phyloP scores from a whole-genome alignment of 176 grass and related monocot genomes.

The Chloris gayana region DNA sequence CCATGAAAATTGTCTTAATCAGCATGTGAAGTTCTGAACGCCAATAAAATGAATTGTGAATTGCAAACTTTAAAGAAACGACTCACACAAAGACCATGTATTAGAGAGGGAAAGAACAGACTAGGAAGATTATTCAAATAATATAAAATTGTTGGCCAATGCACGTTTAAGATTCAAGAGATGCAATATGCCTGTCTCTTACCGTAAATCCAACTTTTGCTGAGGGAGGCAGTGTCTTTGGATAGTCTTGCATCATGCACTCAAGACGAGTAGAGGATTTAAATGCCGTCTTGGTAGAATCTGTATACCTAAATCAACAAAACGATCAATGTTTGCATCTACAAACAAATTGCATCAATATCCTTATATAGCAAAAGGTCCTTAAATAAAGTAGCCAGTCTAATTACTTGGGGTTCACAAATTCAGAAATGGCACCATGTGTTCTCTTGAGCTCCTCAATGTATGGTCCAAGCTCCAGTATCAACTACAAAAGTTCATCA shows the following conservation, averaged over 20 bases:
- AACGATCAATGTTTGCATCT: conserved; percentile 1
- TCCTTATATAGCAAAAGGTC: not conserved
- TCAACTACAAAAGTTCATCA: conserved; percentile 64
- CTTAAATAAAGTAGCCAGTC: not conserved
- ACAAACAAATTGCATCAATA: not conserved
- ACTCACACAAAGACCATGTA: not conserved
- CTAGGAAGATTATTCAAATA: not conserved
- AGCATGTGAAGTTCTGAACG: not conserved
- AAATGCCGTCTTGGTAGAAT: conserved; percentile 87
- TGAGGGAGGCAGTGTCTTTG: conserved; percentile 79
- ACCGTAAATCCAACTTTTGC: conserved; percentile 98
- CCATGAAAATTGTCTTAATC: conserved; percentile 9
- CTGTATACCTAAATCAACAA: conserved; percentile 66
- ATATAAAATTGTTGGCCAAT: not conserved
- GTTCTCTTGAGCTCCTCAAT: conserved; percentile 94
- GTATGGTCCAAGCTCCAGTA: conserved; percentile 89
- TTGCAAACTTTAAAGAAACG: not conserved
- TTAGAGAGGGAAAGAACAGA: not conserved
- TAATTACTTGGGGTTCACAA: conserved; percentile 97
- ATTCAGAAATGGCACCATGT: conserved; percentile 84
- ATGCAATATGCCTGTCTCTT: not conserved
- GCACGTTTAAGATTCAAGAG: conserved; percentile 2
- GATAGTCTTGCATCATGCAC: conserved; percentile 99
- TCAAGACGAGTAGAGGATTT: conserved; percentile 94
- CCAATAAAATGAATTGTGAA: not conserved